Evolutionary conservation across 129 eudicot genomes (phyloP).

Genomic region (Flaveria linearis): DNA sequence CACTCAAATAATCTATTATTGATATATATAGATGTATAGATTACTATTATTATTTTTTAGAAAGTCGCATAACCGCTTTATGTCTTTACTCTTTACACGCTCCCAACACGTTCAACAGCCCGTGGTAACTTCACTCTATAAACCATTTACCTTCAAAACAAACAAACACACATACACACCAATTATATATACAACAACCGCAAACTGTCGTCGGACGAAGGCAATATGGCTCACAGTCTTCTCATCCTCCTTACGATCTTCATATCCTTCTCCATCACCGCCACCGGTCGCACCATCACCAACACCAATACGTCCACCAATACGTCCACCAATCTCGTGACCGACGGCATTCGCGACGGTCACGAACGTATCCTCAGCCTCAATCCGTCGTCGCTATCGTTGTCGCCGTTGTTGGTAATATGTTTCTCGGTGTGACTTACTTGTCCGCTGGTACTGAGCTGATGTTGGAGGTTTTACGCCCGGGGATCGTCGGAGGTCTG

Average conservation of each 20-base stretch:
- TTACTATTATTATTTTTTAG: too few species aligned
- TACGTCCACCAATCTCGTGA: constrained; percentile 32
- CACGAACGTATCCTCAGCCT: constrained; percentile 11
- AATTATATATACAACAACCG: not conserved
- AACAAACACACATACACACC: not conserved
- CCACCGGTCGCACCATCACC: constrained; percentile 48
- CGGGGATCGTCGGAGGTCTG: constrained; percentile 80
- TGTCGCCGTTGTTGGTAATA: constrained; percentile 49
- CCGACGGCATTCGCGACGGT: constrained; percentile 43
- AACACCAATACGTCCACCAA: constrained; percentile 12
- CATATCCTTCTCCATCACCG: constrained; percentile 18
- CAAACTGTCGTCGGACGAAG: not conserved
- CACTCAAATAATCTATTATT: too few species aligned
- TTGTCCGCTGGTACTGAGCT: constrained; percentile 70
- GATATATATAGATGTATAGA: too few species aligned
- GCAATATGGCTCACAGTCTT: constrained; percentile 20
- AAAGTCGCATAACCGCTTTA: too few species aligned
- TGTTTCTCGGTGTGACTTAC: constrained; percentile 56
- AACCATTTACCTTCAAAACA: too few species aligned
- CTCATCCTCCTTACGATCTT: constrained; percentile 32
- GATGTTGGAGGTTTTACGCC: constrained; percentile 73
- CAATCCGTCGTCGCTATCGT: constrained; percentile 12
- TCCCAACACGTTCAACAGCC: too few species aligned
- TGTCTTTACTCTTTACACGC: too few species aligned
- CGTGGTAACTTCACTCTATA: too few species aligned